Conservation (phyloP, 1,139 yeast species). For the Debaryomycetaceae sp. region DNA sequence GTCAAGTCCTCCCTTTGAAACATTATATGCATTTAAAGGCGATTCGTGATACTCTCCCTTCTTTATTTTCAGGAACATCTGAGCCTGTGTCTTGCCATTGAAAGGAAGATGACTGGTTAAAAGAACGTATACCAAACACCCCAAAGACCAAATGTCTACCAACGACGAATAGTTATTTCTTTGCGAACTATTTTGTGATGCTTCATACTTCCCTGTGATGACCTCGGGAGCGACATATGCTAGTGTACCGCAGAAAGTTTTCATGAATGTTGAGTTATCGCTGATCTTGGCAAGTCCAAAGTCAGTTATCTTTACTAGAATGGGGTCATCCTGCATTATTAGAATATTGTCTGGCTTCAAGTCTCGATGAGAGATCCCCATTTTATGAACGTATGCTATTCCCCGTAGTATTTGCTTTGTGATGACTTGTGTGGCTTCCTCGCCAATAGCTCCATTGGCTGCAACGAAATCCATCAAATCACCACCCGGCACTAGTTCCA, state of each 20-base stretch:
- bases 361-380: slow-evolving; percentile 92
- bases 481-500: slow-evolving; percentile 97
- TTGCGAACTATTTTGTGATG: slow-evolving; percentile 21
- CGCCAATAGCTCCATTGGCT: slow-evolving; percentile 87
- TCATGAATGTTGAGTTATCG: slow-evolving; percentile 73
- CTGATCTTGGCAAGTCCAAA: slow-evolving; percentile 86
- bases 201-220: slow-evolving; percentile 63
- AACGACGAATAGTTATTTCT: slow-evolving; percentile 64
- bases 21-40: slow-evolving; percentile 65
- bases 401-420: slow-evolving; percentile 82
- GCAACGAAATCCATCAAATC: slow-evolving; percentile 96
- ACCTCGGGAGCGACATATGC: slow-evolving; percentile 96
- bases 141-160: slow-evolving; percentile 91
- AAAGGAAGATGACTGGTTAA: slow-evolving; percentile 91
- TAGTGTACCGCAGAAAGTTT: slow-evolving; percentile 85
- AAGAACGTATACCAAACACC: slow-evolving; percentile 86
- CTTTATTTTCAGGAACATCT: slow-evolving; percentile 70
- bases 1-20: slow-evolving; percentile 62
- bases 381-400: slow-evolving; percentile 77
- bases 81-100: slow-evolving; percentile 87
- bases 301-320: slow-evolving; percentile 84
- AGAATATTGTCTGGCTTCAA: slow-evolving; percentile 89
- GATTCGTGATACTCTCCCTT: slow-evolving; percentile 78
- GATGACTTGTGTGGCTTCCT: slow-evolving; percentile 83
- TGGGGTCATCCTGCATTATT: slow-evolving; percentile 89